Percentiles rank a stretch among this genome's conserved stretches.
Evolutionary conservation across 257 asterid species (phyloP).

Genomic region (Verbascum thapsus): DNA sequence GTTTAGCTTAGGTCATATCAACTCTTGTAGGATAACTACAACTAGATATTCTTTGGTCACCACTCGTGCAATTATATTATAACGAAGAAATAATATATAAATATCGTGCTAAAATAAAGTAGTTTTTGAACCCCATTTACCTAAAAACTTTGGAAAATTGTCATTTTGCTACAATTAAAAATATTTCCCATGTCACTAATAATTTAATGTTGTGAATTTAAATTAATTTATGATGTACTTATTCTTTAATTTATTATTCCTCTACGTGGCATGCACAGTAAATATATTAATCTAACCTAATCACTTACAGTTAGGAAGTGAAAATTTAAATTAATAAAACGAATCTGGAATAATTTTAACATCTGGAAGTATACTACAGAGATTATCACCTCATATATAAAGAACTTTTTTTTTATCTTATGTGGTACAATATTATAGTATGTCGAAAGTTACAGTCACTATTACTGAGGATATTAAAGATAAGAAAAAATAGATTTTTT

Average conservation of each 20-base stretch:
- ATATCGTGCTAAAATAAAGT: background rate
- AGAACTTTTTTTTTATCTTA: background rate
- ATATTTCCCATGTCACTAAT: conserved; percentile 20
- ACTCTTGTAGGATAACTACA: too few relatives aligned
- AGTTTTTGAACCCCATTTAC: background rate
- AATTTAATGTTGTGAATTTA: conserved; percentile 20
- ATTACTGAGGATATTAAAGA: background rate
- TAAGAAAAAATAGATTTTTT: too few relatives aligned
- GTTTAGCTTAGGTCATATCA: too few relatives aligned
- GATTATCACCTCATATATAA: conserved; percentile 11
- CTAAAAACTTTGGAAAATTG: background rate
- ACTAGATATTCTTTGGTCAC: too few relatives aligned
- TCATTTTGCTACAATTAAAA: conserved; percentile 14
- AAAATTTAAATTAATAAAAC: conserved; percentile 14
- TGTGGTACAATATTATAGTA: background rate
- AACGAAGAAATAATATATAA: background rate
- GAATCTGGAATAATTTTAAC: conserved; percentile 3
- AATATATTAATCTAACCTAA: conserved; percentile 12
- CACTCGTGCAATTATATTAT: background rate
- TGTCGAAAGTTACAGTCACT: conserved; percentile 6
- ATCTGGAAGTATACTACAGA: conserved; percentile 2
- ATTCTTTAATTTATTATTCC: conserved; percentile 4
- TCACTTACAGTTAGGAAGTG: background rate
- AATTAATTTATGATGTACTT: background rate
- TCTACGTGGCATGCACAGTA: too few relatives aligned